A percentile compares a stretch with the other conserved stretches of the same genome.
These are phyloP conservation scores for Tremellales sp. DNA, from an alignment of 1,284 basidiomycete genomes.

Conservation along the genomic window DNA sequence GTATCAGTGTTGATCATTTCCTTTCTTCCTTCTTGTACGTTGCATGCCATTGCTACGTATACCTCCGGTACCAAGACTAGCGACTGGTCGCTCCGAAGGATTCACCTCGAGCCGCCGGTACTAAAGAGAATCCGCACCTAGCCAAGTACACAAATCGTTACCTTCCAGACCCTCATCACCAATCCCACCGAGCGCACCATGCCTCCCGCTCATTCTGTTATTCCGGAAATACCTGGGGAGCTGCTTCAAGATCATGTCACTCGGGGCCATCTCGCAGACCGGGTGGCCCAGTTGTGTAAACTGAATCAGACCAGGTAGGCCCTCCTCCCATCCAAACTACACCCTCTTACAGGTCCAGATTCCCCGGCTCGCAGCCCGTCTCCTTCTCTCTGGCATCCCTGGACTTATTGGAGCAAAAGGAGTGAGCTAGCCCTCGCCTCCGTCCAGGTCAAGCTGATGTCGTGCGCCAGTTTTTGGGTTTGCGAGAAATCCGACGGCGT, in stretches of 20 bases:
- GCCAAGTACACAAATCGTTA: too few species aligned
- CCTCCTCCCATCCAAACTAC: background rate
- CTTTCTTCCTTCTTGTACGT: too few species aligned
- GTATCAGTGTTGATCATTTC: too few species aligned
- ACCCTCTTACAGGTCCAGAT: constrained; percentile 53
- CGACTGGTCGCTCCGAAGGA: too few species aligned
- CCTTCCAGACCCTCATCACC: too few species aligned
- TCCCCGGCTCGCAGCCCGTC: constrained; percentile 90
- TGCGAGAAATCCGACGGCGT: constrained; percentile 99
- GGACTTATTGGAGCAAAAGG: constrained; percentile 70
- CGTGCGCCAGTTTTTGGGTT: constrained; percentile 80
- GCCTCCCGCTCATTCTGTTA: constrained; percentile 29
- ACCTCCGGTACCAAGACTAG: too few species aligned
- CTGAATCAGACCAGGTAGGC: constrained; percentile 58
- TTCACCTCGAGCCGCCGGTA: too few species aligned
- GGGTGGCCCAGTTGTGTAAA: constrained; percentile 63
- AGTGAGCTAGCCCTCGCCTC: constrained; percentile 56
- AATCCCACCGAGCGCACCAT: constrained; percentile 11
- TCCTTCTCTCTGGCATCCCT: constrained; percentile 73
- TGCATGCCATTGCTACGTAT: too few species aligned
- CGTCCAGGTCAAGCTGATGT: background rate
- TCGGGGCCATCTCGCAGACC: constrained; percentile 58
- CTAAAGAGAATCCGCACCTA: too few species aligned
- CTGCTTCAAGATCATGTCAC: constrained; percentile 52
- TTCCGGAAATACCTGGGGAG: constrained; percentile 46